phyloP scores from a whole-genome alignment of 1,284 basidiomycete species.

The Volvariella volvacea region DNA sequence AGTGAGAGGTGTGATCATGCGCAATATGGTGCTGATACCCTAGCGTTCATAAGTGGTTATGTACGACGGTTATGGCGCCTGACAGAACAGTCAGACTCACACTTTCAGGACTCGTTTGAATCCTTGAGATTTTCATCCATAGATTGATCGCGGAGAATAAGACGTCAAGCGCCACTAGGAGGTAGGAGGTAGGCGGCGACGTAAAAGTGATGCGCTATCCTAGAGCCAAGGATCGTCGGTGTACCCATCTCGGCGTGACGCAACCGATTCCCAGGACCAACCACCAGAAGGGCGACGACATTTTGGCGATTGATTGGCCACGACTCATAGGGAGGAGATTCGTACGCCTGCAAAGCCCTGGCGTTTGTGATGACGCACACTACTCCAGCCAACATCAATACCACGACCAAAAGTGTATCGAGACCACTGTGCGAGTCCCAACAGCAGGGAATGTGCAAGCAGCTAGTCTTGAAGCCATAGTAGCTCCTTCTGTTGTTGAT shows the following conservation, averaged over 20 bases:
- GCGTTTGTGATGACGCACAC: background rate
- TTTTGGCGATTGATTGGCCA: background rate
- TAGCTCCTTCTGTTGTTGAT: background rate
- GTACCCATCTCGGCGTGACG: background rate
- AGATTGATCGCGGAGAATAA: background rate
- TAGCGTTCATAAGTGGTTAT: background rate
- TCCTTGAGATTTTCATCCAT: background rate
- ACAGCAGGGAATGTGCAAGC: background rate
- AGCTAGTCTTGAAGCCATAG: background rate
- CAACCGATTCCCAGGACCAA: background rate
- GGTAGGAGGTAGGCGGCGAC: background rate
- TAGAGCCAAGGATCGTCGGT: background rate
- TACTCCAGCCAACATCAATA: background rate
- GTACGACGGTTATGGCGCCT: background rate
- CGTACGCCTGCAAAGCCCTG: too few species aligned
- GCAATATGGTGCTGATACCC: background rate
- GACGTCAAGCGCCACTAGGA: background rate
- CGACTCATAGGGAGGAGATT: too few species aligned
- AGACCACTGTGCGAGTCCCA: background rate
- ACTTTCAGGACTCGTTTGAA: background rate
- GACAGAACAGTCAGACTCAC: background rate
- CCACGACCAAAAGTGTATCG: background rate
- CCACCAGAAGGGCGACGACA: background rate
- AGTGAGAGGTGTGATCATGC: background rate
- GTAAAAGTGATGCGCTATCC: background rate